phyloP scores from a whole-genome alignment of 1,139 yeast species.

The Yamadazyma dendronema region DNA sequence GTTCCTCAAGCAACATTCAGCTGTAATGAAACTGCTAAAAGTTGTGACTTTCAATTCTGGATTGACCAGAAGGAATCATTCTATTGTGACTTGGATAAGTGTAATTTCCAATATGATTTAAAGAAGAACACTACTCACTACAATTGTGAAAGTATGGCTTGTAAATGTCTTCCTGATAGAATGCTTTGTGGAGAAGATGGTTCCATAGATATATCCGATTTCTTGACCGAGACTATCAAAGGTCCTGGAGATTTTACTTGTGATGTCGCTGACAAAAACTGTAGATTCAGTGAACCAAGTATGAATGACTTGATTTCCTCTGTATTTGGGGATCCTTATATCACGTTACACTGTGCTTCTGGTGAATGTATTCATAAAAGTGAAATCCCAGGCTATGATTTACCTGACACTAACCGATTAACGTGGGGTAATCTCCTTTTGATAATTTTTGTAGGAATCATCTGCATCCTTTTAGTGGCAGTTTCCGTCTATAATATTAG shows the following conservation, averaged over 20 bases:
- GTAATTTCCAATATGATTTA: conserved; percentile 68
- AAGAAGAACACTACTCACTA: conserved; percentile 70
- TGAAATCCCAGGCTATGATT: conserved; percentile 84
- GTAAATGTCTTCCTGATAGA: conserved; percentile 87
- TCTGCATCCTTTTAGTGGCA: conserved; percentile 35
- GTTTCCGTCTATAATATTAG: conserved; percentile 53
- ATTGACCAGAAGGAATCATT: conserved; percentile 86
- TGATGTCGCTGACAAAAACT: conserved; percentile 56
- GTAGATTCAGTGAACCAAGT: conserved; percentile 89
- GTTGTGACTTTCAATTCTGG: conserved; percentile 95
- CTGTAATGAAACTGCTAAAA: conserved; percentile 65
- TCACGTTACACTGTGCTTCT: conserved; percentile 73
- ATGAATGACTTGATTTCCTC: conserved; percentile 89
- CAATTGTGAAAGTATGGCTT: conserved; percentile 70
- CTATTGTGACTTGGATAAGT: conserved; percentile 75
- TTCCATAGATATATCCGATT: conserved; percentile 91
- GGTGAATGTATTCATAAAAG: conserved; percentile 93
- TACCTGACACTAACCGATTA: conserved; percentile 58
- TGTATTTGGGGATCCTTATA: conserved; percentile 90
- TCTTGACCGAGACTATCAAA: conserved; percentile 78
- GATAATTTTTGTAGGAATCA: conserved; percentile 48
- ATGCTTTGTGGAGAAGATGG: conserved; percentile 95
- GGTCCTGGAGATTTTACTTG: conserved; percentile 96
- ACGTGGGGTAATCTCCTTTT: conserved; percentile 50
- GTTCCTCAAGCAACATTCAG: conserved; percentile 91